Conservation (phyloP, 208 protist genomes). For the Crithidia expoeki region DNA sequence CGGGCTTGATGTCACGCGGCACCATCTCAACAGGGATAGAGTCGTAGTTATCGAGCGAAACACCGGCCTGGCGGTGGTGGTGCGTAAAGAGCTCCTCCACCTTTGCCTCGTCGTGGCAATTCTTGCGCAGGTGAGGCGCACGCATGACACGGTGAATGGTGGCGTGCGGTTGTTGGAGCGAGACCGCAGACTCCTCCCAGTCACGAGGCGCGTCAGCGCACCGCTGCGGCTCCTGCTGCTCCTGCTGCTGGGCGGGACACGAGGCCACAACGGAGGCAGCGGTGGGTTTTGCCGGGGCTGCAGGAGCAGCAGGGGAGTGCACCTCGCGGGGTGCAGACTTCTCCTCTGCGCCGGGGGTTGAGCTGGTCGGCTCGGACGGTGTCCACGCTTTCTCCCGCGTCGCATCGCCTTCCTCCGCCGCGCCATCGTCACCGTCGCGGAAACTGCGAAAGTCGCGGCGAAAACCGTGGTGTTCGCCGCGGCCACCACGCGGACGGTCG, state of each 20-base stretch:
- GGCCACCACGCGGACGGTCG: constrained; percentile 8
- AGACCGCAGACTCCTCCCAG: constrained; percentile 10
- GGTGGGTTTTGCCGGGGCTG: not conserved
- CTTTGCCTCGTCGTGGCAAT: constrained; percentile 75
- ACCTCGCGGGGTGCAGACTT: constrained; percentile 5
- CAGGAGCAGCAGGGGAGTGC: constrained; percentile 7
- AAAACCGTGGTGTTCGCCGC: constrained; percentile 9
- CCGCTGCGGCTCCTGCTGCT: constrained; percentile 34
- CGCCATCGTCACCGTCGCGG: constrained; percentile 25
- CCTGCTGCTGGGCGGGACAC: constrained; percentile 11
- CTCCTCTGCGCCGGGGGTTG: constrained; percentile 11
- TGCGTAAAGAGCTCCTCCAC: constrained; percentile 73
- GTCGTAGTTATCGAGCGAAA: constrained; percentile 85
- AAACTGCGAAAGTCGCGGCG: constrained; percentile 31
- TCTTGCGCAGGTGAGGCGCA: constrained; percentile 69
- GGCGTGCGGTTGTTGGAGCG: constrained; percentile 8
- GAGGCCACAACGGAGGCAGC: constrained; percentile 5
- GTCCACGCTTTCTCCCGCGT: constrained; percentile 28
- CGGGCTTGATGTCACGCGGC: constrained; percentile 69
- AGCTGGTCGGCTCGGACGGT: constrained; percentile 18
- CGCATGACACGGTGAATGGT: constrained; percentile 50
- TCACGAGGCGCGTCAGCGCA: constrained; percentile 13
- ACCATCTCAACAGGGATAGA: constrained; percentile 88
- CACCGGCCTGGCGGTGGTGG: constrained; percentile 79
- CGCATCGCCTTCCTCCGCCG: not conserved